phyloP scores from a whole-genome alignment of 2,329 filamentous ascomycete species.

The Calonectria ilicicola region DNA sequence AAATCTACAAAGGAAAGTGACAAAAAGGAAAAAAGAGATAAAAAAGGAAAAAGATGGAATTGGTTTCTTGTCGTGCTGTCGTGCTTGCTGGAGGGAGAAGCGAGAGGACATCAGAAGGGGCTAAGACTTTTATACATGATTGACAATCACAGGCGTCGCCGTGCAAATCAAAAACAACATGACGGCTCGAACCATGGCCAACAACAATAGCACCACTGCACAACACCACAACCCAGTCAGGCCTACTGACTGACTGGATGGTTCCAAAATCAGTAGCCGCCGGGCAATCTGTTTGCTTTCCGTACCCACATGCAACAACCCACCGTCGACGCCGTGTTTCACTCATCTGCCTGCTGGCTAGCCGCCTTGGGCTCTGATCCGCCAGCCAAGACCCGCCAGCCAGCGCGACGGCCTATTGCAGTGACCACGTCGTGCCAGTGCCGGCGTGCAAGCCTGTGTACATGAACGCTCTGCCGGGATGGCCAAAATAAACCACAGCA shows the following conservation, averaged over 20 bases:
- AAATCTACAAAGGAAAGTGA: conserved; percentile 43
- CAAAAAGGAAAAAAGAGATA: conserved; percentile 40
- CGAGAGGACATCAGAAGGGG: conserved; percentile 19
- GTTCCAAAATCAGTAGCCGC: conserved; percentile 43
- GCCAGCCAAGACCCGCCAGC: conserved; percentile 8
- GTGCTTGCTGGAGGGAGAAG: conserved; percentile 38
- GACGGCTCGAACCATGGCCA: neutral
- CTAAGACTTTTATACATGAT: conserved; percentile 39
- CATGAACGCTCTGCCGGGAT: conserved; percentile 4
- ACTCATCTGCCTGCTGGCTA: neutral
- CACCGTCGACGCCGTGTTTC: neutral
- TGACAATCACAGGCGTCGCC: conserved; percentile 19
- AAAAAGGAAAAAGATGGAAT: conserved; percentile 32
- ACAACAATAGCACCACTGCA: conserved; percentile 5
- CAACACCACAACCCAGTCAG: neutral
- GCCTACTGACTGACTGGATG: conserved; percentile 13
- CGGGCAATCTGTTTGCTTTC: neutral
- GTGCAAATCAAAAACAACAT: neutral
- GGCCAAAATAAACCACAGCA: neutral
- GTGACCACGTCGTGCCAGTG: conserved; percentile 12
- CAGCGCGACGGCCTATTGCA: neutral
- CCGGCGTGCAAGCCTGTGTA: neutral
- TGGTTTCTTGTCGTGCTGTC: conserved; percentile 33
- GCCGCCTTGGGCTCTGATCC: conserved; percentile 7
- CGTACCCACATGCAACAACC: neutral